Base-by-base conservation (phyloP, 2,329 filamentous ascomycete species). In the Ambrosiella xylebori region DNA sequence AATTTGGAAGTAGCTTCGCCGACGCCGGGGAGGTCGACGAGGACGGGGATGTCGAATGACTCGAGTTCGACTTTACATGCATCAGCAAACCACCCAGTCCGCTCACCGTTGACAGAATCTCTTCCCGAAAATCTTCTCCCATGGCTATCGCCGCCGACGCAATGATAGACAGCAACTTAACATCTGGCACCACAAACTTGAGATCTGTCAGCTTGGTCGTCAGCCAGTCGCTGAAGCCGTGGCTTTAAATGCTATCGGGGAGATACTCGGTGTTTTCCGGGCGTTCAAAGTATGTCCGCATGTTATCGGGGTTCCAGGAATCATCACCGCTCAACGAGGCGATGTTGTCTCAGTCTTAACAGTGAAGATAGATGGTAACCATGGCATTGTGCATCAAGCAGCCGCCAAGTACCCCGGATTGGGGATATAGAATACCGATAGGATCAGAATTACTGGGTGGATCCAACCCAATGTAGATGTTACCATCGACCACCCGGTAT, bases 21-120 rank as follows among this genome's bases (percentile, higher is more conserved):
- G 1, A 77, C 74, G 2, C 74, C 74, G 0, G 70, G 69, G 1
- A 74, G 69, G 45, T 75, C 69, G 2, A 69, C 68, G 1, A 78
- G 60, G 1, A 76, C 62, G 0, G 69, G 64, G 41, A 79, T 78
- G 12, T 71, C 64, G 56, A 74, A 69, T 13, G 67, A 64, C 6
- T 69, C 57, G 1, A 80, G 68, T 17, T 73, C 70, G n/a, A n/a
- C n/a, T n/a, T n/a, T n/a, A n/a, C 66, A 0, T 62, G 60, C 35
- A 64, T 58, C 13, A 68, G 35, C 1, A 68, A 61, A 44, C 66
- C 59, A 0, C 61, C 64, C 19, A 68, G 64, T 0, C 65, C 67
- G 0, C 53, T 51, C 7, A 67, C 61, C 0, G 63, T 65, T 41
- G 50, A 57, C 2, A 66, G 7, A 1, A 66, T n/a, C 1, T 61